Evolutionary conservation across 1,139 yeast species (phyloP).

Genomic region (Kodamaea sp.): DNA sequence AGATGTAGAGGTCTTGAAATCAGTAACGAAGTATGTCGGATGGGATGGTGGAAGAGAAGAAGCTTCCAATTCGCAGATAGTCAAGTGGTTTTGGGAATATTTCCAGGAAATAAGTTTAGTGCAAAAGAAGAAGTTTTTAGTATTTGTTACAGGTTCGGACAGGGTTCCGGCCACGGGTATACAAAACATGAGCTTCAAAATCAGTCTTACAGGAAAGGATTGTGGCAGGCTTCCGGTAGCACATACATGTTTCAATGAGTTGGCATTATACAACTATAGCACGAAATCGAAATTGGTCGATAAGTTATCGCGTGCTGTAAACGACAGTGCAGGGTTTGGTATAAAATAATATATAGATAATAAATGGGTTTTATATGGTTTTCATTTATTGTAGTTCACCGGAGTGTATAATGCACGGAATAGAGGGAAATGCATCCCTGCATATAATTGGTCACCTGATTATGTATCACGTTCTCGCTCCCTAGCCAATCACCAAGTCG

Average conservation of each 20-base stretch:
- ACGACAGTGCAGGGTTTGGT: conserved; percentile 86
- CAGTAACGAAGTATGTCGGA: conserved; percentile 73
- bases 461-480: conserved; percentile 2
- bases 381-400: no score
- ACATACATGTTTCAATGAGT: conserved; percentile 92
- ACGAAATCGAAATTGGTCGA: conserved; percentile 49
- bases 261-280: conserved; percentile 70
- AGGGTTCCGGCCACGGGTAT: conserved; percentile 92
- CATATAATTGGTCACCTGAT: neutral
- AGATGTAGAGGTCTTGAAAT: conserved; percentile 65
- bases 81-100: conserved; percentile 87
- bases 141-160: conserved; percentile 88
- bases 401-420: no score
- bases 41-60: conserved; percentile 43
- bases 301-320: conserved; percentile 66
- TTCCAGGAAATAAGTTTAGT: conserved; percentile 45
- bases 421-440: neutral
- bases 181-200: conserved; percentile 68
- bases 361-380: no score
- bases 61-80: conserved; percentile 38
- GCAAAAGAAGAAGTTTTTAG: conserved; percentile 62
- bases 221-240: conserved; percentile 70
- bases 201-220: conserved; percentile 53
- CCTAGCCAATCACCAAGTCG: conserved; percentile 11
- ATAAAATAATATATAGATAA: conserved; percentile 53